Percentiles rank a stretch among this genome's conserved stretches.
Conservation (phyloP, 2,329 filamentous ascomycete genomes). For the Gliomastix tumulicola region DNA sequence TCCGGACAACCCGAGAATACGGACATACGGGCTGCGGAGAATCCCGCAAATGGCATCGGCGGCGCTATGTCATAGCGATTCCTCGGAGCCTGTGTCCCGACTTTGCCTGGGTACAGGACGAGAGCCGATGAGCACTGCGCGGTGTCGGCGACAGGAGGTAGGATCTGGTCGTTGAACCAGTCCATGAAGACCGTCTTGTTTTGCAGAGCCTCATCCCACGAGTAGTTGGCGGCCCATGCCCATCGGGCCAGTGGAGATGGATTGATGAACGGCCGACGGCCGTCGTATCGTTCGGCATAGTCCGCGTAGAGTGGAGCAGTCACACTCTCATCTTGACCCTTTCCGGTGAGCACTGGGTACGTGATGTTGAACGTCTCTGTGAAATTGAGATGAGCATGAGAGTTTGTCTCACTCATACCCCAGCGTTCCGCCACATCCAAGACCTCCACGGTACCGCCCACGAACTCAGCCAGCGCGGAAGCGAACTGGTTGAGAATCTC, state of each 20-base stretch:
- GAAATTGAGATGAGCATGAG: slow-evolving; percentile 9
- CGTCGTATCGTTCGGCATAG: slow-evolving; percentile 24
- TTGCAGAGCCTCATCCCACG: slow-evolving; percentile 27
- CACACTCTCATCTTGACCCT: slow-evolving; percentile 25
- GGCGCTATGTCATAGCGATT: slow-evolving; percentile 29
- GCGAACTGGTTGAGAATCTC: slow-evolving; percentile 20
- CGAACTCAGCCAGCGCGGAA: slow-evolving; percentile 11
- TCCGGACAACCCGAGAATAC: slow-evolving; percentile 30
- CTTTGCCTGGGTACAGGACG: slow-evolving; percentile 34
- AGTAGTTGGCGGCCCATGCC: slow-evolving; percentile 23
- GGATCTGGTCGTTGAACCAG: slow-evolving; percentile 37
- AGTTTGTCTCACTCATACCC: slow-evolving; percentile 13
- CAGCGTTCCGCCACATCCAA: slow-evolving; percentile 16
- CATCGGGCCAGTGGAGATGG: slow-evolving; percentile 25
- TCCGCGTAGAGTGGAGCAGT: slow-evolving; percentile 29
- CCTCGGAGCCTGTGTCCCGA: slow-evolving; percentile 11
- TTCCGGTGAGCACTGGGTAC: slow-evolving; percentile 26
- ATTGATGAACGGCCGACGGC: slow-evolving; percentile 26
- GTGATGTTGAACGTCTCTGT: slow-evolving; percentile 18
- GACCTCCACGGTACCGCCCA: slow-evolving; percentile 4
- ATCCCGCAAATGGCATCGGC: slow-evolving; percentile 34
- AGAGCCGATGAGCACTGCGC: slow-evolving; percentile 35
- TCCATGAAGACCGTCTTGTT: slow-evolving; percentile 43
- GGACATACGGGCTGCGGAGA: slow-evolving; percentile 24
- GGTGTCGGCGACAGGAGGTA: slow-evolving; percentile 26